Conservation (phyloP, 495 filamentous ascomycete species). For the Podospora didyma region DNA sequence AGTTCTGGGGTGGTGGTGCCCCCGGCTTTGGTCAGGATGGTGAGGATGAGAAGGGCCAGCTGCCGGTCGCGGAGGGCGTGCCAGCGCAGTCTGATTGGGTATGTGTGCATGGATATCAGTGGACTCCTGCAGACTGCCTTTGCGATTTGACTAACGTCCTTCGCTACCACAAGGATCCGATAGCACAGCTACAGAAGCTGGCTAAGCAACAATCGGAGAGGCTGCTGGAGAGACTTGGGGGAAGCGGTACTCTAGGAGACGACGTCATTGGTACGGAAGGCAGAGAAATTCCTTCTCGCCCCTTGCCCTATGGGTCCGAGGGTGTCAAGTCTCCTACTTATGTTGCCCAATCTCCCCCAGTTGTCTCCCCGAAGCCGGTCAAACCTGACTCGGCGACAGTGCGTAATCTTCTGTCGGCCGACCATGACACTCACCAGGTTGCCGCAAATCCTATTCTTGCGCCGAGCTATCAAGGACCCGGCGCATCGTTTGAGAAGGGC, state of each 20-base stretch:
- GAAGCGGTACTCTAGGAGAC: slow-evolving; percentile 16
- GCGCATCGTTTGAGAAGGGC: slow-evolving; percentile 42
- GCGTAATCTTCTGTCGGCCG: slow-evolving; percentile 20
- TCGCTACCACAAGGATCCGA: slow-evolving; percentile 60
- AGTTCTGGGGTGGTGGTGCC: slow-evolving; percentile 30
- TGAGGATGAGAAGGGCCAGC: slow-evolving; percentile 48
- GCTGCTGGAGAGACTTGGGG: slow-evolving; percentile 43
- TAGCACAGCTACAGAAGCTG: slow-evolving; percentile 64
- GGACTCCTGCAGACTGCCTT: slow-evolving; percentile 50
- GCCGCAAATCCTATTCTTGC: slow-evolving; percentile 17
- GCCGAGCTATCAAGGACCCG: slow-evolving; percentile 46
- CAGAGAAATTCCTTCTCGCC: slow-evolving; percentile 36
- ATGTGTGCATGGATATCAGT: slow-evolving; percentile 58
- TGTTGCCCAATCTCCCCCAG: slow-evolving; percentile 34
- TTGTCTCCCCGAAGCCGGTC: slow-evolving; percentile 38
- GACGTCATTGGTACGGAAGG: slow-evolving; percentile 13
- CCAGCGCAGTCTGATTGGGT: slow-evolving; percentile 86
- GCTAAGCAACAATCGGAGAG: slow-evolving; percentile 57
- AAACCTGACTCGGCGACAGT: slow-evolving; percentile 31
- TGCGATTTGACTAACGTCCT: slow-evolving; percentile 56
- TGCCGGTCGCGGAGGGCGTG: slow-evolving; percentile 75
- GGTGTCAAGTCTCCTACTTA: slow-evolving; percentile 42
- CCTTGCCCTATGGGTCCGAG: slow-evolving; percentile 47
- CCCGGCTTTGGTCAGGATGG: slow-evolving; percentile 52
- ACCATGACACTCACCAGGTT: background rate